Conservation (phyloP, 192 early-diverging fungal genomes). For the Martensiomyces pterosporus region DNA sequence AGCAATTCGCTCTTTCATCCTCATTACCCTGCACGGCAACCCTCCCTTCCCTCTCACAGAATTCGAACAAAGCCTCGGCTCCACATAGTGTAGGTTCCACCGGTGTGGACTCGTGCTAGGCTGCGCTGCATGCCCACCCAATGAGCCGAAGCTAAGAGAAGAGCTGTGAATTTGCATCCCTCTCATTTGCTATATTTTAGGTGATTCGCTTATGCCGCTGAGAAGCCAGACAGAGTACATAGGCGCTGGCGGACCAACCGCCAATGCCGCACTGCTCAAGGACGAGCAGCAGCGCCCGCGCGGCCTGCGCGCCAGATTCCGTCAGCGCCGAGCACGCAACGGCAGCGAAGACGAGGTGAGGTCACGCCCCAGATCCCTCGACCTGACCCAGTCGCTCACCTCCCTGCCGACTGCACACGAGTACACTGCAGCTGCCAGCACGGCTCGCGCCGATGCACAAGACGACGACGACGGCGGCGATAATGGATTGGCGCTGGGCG, state of each 20-base stretch:
- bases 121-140: too few relatives aligned
- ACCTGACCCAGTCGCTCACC: slow-evolving; percentile 38
- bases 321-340: slow-evolving; percentile 39
- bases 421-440: too few relatives aligned
- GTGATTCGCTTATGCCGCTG: slow-evolving; percentile 7
- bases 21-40: too few relatives aligned
- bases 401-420: slow-evolving; percentile 27
- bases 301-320: slow-evolving; percentile 38
- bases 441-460: slow-evolving; percentile 10
- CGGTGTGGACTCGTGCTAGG: too few relatives aligned
- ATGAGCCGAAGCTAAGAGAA: too few relatives aligned
- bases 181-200: too few relatives aligned
- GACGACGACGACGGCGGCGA: slow-evolving; percentile 10
- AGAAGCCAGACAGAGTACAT: slow-evolving; percentile 1
- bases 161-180: too few relatives aligned
- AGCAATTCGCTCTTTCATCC: too few relatives aligned
- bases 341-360: slow-evolving; percentile 42
- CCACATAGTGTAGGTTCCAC: too few relatives aligned
- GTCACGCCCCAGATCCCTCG: slow-evolving; percentile 37
- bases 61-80: too few relatives aligned
- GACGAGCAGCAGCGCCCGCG: slow-evolving; percentile 47
- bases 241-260: neutral
- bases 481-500: slow-evolving; percentile 40
- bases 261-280: slow-evolving; percentile 15
- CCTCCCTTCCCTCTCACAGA: too few relatives aligned